Base-by-base conservation (phyloP, 2,329 filamentous ascomycete genomes). In the Pseudomassariella vexata region DNA sequence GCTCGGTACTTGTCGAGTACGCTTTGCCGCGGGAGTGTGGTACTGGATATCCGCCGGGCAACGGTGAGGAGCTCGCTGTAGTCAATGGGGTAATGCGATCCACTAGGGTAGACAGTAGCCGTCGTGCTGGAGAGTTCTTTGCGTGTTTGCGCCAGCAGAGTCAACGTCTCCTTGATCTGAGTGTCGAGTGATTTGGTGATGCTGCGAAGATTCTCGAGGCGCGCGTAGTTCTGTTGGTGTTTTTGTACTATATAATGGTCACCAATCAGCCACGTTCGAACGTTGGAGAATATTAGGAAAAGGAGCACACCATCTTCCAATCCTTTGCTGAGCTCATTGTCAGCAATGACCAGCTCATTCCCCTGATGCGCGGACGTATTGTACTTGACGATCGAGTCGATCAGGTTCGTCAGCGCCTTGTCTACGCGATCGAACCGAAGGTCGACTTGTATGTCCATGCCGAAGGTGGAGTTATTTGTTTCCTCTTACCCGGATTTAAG, bases 351-450 rank as follows among this genome's bases (percentile, higher is more conserved):
- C 8, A 94, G 75, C 41, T 88, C 82, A 35, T 74, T 65, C 5
- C 82, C 83, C 17, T 80, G 75, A 21, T 68, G 59, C 5, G 74
- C 64, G 6, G 82, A 85, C 1, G 86, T 85, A 48, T 88, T 86
- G 60, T 89, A 90, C 42, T 86, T 84, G 5, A 84, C 72, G 40
- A 94, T 82, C 1, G 85, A 89, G 53, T 88, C 83, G 45, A 88
- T 80, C 20, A 94, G 66, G 18, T 66, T 76, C 9, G 73, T 70
- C 14, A 94, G 65, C 1, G 78, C 76, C 47, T 72, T 75, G 47
- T 84, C 80, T 19, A 85, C 64, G 29, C 76, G 73, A 51, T 81
- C 75, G 38, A 85, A 82, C 46, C 73, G 76, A 27, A 50, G 53
- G 41, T 82, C 76, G 6, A 85, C 67, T 29, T 70, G 60, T 28